Percentiles rank a stretch among this genome's conserved stretches.
Evolutionary conservation across 257 asterid genomes (phyloP).

Genomic region (Fraxinus quadrangulata): DNA sequence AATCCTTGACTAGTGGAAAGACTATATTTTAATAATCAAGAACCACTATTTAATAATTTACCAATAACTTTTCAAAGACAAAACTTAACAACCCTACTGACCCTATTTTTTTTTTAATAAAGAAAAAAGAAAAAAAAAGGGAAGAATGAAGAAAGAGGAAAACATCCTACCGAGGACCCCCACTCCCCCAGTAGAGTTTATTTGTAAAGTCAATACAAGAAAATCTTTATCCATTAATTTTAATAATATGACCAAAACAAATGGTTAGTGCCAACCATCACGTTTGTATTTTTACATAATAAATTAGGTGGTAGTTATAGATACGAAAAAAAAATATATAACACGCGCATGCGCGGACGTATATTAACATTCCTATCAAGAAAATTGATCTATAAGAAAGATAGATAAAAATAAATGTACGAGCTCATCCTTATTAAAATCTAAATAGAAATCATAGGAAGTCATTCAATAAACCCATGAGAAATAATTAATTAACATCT

Average conservation of each 20-base stretch:
- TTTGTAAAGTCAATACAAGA: not conserved
- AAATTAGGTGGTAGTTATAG: not conserved
- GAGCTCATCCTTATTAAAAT: not conserved
- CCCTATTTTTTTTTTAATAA: too few relatives aligned
- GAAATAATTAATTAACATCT: too few relatives aligned
- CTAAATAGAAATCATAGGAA: not conserved
- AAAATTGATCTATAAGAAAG: not conserved
- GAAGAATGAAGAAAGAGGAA: not conserved
- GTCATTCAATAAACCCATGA: not conserved
- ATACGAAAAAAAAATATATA: not conserved
- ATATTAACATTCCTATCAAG: not conserved
- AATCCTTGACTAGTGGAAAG: not conserved
- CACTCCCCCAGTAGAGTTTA: not conserved
- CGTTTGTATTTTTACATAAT: not conserved
- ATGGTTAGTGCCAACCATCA: not conserved
- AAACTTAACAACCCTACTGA: not conserved
- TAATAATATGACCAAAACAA: not conserved
- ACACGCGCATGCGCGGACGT: not conserved
- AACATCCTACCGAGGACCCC: not conserved
- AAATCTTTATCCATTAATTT: not conserved
- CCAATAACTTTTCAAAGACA: not conserved
- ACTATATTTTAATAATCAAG: not conserved
- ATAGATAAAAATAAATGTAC: not conserved
- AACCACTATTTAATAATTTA: not conserved
- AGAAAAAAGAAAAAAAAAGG: too few relatives aligned